Evolutionary conservation across 1,284 basidiomycete species (phyloP), one percentile per base, ranked within the genome.

Genomic region (Tausonia pullulans): DNA sequence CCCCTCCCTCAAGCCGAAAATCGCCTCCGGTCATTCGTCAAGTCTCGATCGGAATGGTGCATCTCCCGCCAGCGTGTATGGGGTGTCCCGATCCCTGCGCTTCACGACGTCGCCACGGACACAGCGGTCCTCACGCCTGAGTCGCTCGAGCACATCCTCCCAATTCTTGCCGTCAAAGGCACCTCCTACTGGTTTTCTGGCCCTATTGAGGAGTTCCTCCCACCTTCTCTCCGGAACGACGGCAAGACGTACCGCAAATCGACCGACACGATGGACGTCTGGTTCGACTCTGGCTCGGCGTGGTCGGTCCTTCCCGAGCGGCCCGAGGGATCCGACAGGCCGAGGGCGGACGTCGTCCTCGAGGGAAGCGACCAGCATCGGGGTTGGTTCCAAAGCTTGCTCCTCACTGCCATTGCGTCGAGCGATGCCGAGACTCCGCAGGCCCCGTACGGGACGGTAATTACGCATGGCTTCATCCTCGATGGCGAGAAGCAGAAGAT

Each of bases 291-390:
- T 71, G 96, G 96, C 2, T 86, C 88, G 0, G 92, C 93, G 1
- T 99, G 96, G 96, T 85, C 89, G 1, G 83, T 91, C 76, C 79
- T 97, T 46, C 72, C 71, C 44, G 80, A 79, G 72, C 70, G 58
- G 60, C 66, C 70, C 69, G 66, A 53, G 66, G 60, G 63, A 68
- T 58, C 43, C 62, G 68, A 3, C 67, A 16, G 70, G 74, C 40
- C 71, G 81, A 54, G 77, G 46, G 90, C 94, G 0, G 92, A 98
- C 72, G 81, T 98, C 10, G 95, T 91, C 72, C 78, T 99, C 11
- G 96, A 99, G 73, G 96, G 96, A 9, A 90, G 90, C 0, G 96
- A 99, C 75, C 96, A 98, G 75, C 95, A 98, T 75, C 86, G 96
- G 8, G 96, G 96, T 13, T 99, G 96, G 96, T 99, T 99, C 80